Evolutionary conservation across 306 rosid genomes (phyloP).

Genomic region (Albizia julibrissin): DNA sequence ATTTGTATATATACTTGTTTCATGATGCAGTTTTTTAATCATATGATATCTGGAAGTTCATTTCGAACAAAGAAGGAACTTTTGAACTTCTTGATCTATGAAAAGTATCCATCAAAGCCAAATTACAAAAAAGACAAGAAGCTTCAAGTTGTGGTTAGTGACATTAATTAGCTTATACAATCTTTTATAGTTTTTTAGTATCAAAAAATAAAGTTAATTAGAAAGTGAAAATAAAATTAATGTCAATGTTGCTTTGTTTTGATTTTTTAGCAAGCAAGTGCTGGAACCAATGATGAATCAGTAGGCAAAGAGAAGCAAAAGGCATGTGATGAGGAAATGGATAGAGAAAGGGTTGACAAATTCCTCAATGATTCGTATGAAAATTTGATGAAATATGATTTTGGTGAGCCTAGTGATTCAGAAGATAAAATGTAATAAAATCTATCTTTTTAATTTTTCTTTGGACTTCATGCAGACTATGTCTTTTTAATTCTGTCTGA

Average conservation of each 20-base stretch:
- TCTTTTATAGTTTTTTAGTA: too few species aligned
- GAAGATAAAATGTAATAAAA: neutral
- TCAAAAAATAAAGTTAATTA: too few species aligned
- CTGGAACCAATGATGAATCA: neutral
- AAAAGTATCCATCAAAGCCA: neutral
- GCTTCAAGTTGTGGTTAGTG: neutral
- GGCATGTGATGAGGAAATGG: neutral
- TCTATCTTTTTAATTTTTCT: too few species aligned
- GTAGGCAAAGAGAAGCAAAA: neutral
- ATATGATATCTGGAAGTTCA: neutral
- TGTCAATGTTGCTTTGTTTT: too few species aligned
- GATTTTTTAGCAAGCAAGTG: neutral
- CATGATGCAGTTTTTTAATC: neutral
- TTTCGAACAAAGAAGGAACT: neutral
- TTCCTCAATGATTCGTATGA: neutral
- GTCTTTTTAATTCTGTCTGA: neutral
- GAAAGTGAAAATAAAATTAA: too few species aligned
- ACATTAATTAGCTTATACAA: neutral
- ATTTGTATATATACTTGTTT: neutral
- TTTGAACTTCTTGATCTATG: neutral
- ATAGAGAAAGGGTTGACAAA: neutral
- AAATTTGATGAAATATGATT: neutral
- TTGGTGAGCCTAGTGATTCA: neutral
- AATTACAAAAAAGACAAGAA: neutral
- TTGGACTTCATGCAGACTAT: neutral